These are phyloP conservation scores for Albizia julibrissin DNA, from an alignment of 306 rosid genomes.

Conservation along the genomic window DNA sequence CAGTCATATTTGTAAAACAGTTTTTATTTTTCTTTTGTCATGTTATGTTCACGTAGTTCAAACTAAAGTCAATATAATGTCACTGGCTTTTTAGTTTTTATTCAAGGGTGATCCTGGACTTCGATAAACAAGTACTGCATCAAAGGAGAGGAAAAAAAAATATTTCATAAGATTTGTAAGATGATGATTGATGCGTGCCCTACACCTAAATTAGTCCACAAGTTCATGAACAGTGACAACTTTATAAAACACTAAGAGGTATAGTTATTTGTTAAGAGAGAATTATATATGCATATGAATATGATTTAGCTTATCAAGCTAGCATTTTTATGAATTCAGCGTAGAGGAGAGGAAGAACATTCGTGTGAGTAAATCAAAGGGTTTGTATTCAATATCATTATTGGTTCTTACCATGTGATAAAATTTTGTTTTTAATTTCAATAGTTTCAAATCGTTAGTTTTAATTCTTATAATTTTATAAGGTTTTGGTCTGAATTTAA, in stretches of 20 bases:
- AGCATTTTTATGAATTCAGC: too few species aligned
- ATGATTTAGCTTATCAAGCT: too few species aligned
- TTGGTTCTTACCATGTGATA: too few species aligned
- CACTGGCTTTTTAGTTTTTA: not conserved
- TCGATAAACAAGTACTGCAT: not conserved
- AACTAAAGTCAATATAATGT: not conserved
- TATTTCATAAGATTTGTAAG: not conserved
- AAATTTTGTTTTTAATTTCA: too few species aligned
- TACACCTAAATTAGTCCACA: not conserved
- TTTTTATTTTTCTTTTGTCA: not conserved
- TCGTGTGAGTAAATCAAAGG: too few species aligned
- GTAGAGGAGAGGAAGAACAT: too few species aligned
- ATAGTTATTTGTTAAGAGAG: not conserved
- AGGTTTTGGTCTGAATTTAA: too few species aligned
- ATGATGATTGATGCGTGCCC: not conserved
- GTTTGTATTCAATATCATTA: too few species aligned
- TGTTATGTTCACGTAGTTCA: not conserved
- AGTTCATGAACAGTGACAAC: conserved; percentile 12
- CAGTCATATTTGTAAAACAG: not conserved
- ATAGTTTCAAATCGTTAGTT: too few species aligned
- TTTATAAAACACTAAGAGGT: conserved; percentile 4
- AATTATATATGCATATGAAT: not conserved
- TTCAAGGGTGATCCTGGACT: not conserved
- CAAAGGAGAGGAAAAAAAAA: not conserved
- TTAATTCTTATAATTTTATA: too few species aligned